A percentile compares a stretch with the other conserved stretches of the same genome.
phyloP scores from a whole-genome alignment of 345 rosid species.

The Brassica juncea region DNA sequence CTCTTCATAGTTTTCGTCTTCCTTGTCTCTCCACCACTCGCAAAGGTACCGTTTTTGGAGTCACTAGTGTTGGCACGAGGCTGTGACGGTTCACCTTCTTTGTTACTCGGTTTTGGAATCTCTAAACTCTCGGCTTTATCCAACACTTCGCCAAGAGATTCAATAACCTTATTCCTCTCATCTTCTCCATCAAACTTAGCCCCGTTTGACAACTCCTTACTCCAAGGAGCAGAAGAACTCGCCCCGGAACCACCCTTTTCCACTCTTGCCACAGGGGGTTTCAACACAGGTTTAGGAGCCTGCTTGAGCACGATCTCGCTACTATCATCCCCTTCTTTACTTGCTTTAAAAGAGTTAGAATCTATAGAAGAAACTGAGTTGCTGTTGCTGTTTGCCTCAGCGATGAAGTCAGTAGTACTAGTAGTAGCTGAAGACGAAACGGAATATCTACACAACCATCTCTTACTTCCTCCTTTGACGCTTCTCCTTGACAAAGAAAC shows the following conservation, averaged over 20 bases:
- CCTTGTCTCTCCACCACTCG: constrained; percentile 38
- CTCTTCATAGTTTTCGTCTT: constrained; percentile 77
- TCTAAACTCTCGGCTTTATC: constrained; percentile 88
- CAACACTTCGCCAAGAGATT: constrained; percentile 86
- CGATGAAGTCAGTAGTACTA: constrained; percentile 62
- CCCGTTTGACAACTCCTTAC: constrained; percentile 26
- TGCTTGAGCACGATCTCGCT: constrained; percentile 67
- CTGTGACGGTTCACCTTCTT: constrained; percentile 39
- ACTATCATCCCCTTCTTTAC: constrained; percentile 51
- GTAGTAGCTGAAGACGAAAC: constrained; percentile 49
- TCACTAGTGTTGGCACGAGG: constrained; percentile 37
- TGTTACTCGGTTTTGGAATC: constrained; percentile 44
- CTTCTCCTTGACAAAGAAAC: constrained; percentile 56
- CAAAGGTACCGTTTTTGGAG: constrained; percentile 38
- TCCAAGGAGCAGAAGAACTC: constrained; percentile 49
- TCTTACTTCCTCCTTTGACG: constrained; percentile 49
- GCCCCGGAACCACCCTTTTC: constrained; percentile 36
- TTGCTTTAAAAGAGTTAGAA: constrained; percentile 48
- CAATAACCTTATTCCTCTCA: constrained; percentile 71
- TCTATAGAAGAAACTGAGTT: constrained; percentile 59
- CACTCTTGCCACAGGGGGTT: constrained; percentile 48
- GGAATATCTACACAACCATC: constrained; percentile 83
- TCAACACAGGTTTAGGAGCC: constrained; percentile 75
- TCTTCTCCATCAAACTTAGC: constrained; percentile 45
- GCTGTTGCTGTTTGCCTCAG: constrained; percentile 53